These are phyloP conservation scores for Zhuliangozyma blackwelliae DNA, from an alignment of 1,139 yeast species.

Conservation along the genomic window DNA sequence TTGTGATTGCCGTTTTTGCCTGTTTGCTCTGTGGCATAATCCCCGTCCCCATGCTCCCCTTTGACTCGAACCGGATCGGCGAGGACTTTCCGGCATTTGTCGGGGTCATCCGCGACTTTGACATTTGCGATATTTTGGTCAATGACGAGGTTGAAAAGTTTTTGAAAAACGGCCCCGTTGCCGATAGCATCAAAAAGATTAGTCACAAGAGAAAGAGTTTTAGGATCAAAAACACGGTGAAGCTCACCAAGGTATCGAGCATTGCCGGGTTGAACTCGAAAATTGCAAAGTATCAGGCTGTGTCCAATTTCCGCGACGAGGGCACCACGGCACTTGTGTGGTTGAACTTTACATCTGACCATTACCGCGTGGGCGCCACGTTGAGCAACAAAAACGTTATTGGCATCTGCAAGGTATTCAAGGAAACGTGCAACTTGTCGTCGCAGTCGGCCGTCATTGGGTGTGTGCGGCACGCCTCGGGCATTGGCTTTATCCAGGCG, in stretches of 20 bases:
- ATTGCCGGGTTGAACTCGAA: constrained; percentile 43
- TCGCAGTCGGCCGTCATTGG: constrained; percentile 74
- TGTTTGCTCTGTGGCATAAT: constrained; percentile 79
- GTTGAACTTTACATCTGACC: constrained; percentile 71
- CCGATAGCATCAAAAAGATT: constrained; percentile 57
- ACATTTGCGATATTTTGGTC: constrained; percentile 67
- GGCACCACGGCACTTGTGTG: constrained; percentile 54
- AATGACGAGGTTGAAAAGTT: constrained; percentile 73
- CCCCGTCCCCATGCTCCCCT: constrained; percentile 75
- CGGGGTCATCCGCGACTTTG: constrained; percentile 64
- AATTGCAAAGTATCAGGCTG: constrained; percentile 44
- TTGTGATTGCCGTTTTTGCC: constrained; percentile 76
- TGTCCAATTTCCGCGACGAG: constrained; percentile 38
- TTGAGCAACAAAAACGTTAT: constrained; percentile 61
- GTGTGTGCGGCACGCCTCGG: constrained; percentile 79
- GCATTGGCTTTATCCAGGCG: constrained; percentile 84
- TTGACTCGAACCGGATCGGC: constrained; percentile 62
- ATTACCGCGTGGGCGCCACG: constrained; percentile 62
- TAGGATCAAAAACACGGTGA: constrained; percentile 63
- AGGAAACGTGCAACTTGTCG: constrained; percentile 85
- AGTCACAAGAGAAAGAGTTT: constrained; percentile 46
- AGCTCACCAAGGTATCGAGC: constrained; percentile 54
- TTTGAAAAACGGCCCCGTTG: constrained; percentile 65
- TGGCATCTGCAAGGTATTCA: constrained; percentile 81
- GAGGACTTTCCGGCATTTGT: constrained; percentile 75